These are phyloP conservation scores for Cynanchum wilfordii DNA, from an alignment of 257 asterid species.

Conservation along the genomic window DNA sequence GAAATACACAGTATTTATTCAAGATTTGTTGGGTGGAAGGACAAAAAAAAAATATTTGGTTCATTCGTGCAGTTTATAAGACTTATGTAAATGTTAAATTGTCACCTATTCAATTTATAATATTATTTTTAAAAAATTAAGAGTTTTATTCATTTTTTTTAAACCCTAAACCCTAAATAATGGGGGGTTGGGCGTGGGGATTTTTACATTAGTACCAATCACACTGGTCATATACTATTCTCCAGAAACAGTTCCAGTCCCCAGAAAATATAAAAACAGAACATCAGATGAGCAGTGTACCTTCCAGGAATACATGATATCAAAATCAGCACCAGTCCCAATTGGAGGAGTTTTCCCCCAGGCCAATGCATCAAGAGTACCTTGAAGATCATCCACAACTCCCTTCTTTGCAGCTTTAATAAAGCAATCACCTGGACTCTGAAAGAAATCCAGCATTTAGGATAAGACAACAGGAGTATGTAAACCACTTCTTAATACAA, in stretches of 20 bases:
- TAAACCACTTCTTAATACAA: not conserved
- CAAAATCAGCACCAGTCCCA: constrained; percentile 75
- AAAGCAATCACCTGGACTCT: constrained; percentile 67
- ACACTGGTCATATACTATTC: not conserved
- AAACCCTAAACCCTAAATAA: too few species aligned
- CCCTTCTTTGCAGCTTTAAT: constrained; percentile 74
- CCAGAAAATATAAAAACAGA: not conserved
- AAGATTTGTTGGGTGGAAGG: not conserved
- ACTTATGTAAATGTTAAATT: not conserved
- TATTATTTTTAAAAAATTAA: too few species aligned
- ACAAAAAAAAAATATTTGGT: not conserved
- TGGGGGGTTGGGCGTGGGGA: too few species aligned
- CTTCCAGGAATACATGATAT: constrained; percentile 55
- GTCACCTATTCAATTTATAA: too few species aligned
- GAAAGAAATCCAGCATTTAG: constrained; percentile 29
- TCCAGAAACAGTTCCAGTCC: not conserved
- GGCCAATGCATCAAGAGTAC: constrained; percentile 71
- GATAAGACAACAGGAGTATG: not conserved
- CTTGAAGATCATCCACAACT: constrained; percentile 58
- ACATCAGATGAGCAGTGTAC: constrained; percentile 25
- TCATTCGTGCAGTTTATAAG: not conserved
- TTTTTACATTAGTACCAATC: not conserved
- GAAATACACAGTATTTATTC: not conserved
- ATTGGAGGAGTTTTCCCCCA: constrained; percentile 86
- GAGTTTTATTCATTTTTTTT: too few species aligned